Evolutionary conservation across 306 rosid genomes (phyloP).

Genomic region (Acmispon strigosus): DNA sequence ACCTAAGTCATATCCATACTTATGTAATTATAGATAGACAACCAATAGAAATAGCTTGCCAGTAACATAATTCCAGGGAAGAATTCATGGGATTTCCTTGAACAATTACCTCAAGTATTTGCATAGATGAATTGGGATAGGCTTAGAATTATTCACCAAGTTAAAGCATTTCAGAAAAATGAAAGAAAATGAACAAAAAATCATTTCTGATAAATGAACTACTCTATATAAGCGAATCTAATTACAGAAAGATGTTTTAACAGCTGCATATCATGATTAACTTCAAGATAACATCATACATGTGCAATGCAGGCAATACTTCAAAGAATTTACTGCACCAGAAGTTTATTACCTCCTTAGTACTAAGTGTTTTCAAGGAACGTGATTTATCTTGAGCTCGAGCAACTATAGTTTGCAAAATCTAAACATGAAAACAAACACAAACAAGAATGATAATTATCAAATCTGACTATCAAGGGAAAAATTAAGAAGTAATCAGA

Average conservation of each 20-base stretch:
- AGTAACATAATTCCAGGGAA: too few relatives aligned
- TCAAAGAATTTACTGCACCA: not conserved
- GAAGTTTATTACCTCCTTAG: conserved; percentile 74
- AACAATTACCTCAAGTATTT: not conserved
- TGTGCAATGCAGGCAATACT: not conserved
- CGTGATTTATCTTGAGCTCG: conserved; percentile 78
- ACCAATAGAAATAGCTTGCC: too few relatives aligned
- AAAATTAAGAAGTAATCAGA: not conserved
- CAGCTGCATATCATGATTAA: not conserved
- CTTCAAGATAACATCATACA: not conserved
- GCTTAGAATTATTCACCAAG: not conserved
- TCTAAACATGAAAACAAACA: conserved; percentile 37
- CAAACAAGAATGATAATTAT: conserved; percentile 1
- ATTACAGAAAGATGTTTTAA: not conserved
- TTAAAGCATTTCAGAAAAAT: not conserved
- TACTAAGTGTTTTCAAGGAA: conserved; percentile 66
- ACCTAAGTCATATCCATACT: too few relatives aligned
- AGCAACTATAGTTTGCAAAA: conserved; percentile 86
- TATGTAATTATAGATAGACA: too few relatives aligned
- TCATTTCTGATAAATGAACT: not conserved
- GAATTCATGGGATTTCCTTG: not conserved
- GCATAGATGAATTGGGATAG: not conserved
- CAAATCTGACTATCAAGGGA: not conserved
- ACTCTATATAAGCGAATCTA: not conserved
- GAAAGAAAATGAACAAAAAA: not conserved